These are phyloP conservation scores for Globisporangium sylvaticum DNA, from an alignment of 352 stramenopile species.

Conservation along the genomic window DNA sequence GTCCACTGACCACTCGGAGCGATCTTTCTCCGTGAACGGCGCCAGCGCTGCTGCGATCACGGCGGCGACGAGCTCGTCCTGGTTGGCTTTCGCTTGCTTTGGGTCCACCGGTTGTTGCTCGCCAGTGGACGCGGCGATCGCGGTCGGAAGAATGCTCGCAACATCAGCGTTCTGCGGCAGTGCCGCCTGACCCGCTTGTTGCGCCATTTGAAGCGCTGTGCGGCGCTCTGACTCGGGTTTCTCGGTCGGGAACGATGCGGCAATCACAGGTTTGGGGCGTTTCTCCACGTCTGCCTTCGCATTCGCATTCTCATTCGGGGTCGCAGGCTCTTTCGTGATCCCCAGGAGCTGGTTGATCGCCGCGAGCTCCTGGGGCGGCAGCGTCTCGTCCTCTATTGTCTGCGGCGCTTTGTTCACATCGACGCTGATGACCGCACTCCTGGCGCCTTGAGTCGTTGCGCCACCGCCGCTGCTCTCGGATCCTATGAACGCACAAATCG, in stretches of 20 bases:
- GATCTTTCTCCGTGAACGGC: slow-evolving; percentile 13
- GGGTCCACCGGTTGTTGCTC: background rate
- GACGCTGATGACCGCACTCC: background rate
- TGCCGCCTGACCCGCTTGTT: background rate
- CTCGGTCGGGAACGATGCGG: background rate
- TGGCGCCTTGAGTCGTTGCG: background rate
- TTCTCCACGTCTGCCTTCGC: background rate
- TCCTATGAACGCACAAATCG: slow-evolving; percentile 10
- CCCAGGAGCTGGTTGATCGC: slow-evolving; percentile 14
- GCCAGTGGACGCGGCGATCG: background rate
- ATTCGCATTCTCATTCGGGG: background rate
- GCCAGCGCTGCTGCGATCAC: slow-evolving; percentile 16
- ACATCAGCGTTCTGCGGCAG: background rate
- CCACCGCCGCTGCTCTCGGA: background rate
- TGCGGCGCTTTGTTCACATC: background rate
- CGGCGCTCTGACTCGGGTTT: background rate
- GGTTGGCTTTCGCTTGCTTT: background rate
- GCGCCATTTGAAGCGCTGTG: slow-evolving; percentile 3
- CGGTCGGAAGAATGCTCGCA: background rate
- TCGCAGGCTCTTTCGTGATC: slow-evolving; percentile 1
- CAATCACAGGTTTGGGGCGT: background rate
- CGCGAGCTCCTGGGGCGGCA: slow-evolving; percentile 8
- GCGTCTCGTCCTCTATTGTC: background rate
- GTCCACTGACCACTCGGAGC: slow-evolving; percentile 11
- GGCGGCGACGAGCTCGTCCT: slow-evolving; percentile 13